Base-by-base conservation (phyloP, 257 asterid species). In the Solanum dulcamara region DNA sequence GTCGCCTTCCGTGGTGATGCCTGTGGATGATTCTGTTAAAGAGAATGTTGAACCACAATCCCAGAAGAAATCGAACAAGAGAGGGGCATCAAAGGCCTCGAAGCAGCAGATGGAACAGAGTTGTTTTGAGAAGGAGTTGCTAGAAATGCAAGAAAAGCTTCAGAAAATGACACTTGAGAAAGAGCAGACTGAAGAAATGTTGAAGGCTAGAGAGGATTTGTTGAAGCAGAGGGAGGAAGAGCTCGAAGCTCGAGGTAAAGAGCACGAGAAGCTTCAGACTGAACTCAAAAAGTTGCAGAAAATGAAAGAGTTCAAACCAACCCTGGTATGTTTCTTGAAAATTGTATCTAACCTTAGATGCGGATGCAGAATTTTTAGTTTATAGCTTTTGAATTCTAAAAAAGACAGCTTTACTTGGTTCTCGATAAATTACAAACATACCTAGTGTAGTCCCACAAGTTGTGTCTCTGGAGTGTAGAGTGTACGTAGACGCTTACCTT, bases 241-340 rank as follows among this genome's bases (percentile, higher is more conserved):
- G 74, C 93, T 94, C 28, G 96, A 94, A 9, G 83, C 11, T 3
- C 83, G 64, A 18, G 83, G 11, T 17, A 88, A 86, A 20, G 94
- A 95, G 64, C 93, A 93, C 22, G 96, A 94, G 85, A 93, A 95
- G 85, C 94, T 95, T 71, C 93, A 91, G 66, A n/a, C 44, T 38
- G 98, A 94, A 60, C 89, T 96, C 88, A 96, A 93, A 88, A 96
- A 92, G 84, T 85, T 96, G 94, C 98, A 94, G 95, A 96, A 94
- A 84, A 86, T 91, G 86, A 96, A 96, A 90, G 99, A 96, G 83
- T 96, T 96, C 75, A 96, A 93, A 57, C 98, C 98, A 70, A 89
- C 88, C 18, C 86, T 94, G 94, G 98, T 95, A 35, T 75, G 89
- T 67, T 72, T 68, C 75, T 33, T 22, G 6, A 13, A 35, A 22